phyloP scores from a whole-genome alignment of 306 rosid species.

The Corylus avellana region DNA sequence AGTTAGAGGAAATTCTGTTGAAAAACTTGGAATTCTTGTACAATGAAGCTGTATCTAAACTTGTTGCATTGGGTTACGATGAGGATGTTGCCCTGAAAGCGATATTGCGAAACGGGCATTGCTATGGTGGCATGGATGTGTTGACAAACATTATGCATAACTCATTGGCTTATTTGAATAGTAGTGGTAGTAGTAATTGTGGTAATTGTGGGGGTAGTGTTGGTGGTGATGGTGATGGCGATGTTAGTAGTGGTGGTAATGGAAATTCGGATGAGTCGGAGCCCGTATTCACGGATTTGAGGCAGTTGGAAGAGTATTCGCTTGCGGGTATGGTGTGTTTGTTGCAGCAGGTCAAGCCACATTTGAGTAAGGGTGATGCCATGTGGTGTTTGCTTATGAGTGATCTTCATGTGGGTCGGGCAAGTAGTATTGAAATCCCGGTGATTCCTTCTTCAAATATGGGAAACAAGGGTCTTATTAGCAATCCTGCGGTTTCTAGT shows the following conservation, averaged over 20 bases:
- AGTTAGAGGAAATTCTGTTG: constrained; percentile 80
- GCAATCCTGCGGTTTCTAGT: constrained; percentile 10
- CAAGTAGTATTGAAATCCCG: constrained; percentile 77
- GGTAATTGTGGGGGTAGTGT: not conserved
- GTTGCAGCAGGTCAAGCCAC: constrained; percentile 79
- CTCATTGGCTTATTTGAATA: constrained; percentile 68
- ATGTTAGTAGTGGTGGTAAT: constrained; percentile 18
- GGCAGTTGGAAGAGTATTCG: constrained; percentile 81
- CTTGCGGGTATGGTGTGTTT: constrained; percentile 83
- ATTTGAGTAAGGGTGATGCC: constrained; percentile 89
- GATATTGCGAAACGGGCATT: constrained; percentile 72
- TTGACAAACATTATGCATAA: constrained; percentile 72
- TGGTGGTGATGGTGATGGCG: constrained; percentile 9
- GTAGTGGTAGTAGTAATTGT: constrained; percentile 9
- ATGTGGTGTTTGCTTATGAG: constrained; percentile 98
- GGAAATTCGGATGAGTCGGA: constrained; percentile 60
- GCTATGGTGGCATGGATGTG: constrained; percentile 87
- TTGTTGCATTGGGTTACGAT: constrained; percentile 72
- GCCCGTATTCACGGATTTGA: constrained; percentile 68
- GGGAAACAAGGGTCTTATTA: constrained; percentile 29
- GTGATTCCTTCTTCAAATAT: constrained; percentile 47
- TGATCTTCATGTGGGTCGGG: constrained; percentile 90
- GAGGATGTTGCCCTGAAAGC: constrained; percentile 75
- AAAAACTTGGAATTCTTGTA: constrained; percentile 63
- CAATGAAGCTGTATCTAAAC: constrained; percentile 77